phyloP scores from a whole-genome alignment of 345 rosid genomes.

The Citrus unshiu region DNA sequence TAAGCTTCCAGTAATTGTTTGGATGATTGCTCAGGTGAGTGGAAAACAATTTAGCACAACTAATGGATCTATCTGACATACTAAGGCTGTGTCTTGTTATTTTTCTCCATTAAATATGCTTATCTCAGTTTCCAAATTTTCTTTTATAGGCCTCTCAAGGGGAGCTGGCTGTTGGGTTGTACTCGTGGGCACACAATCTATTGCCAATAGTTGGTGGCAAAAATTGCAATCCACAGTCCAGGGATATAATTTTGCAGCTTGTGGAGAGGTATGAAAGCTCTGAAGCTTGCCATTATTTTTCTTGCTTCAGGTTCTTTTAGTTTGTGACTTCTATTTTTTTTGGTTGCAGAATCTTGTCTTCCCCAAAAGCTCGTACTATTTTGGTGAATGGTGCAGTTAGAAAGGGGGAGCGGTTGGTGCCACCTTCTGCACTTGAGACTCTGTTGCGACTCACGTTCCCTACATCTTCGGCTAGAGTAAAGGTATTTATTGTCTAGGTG shows the following conservation, averaged over 20 bases:
- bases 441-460: slow-evolving; percentile 64
- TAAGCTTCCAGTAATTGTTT: slow-evolving; percentile 58
- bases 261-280: slow-evolving; percentile 34
- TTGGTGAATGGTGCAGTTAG: slow-evolving; percentile 68
- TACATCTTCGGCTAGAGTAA: slow-evolving; percentile 54
- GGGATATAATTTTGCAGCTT: slow-evolving; percentile 69
- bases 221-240: slow-evolving; percentile 66
- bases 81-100: neutral
- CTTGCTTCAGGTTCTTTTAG: neutral
- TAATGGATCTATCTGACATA: neutral
- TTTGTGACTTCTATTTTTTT: neutral
- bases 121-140: slow-evolving; percentile 2
- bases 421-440: slow-evolving; percentile 62
- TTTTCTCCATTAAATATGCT: slow-evolving; percentile 1
- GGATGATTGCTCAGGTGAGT: slow-evolving; percentile 76
- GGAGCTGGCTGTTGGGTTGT: slow-evolving; percentile 64
- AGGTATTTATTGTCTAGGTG: slow-evolving; percentile 34
- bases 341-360: slow-evolving; percentile 48
- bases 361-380: slow-evolving; percentile 58
- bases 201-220: slow-evolving; percentile 43
- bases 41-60: neutral
- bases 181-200: slow-evolving; percentile 59
- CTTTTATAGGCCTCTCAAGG: slow-evolving; percentile 54
- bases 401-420: slow-evolving; percentile 66
- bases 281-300: neutral